Base-by-base conservation (phyloP, 164 flowering plant species). In the Aristolochia contorta region DNA sequence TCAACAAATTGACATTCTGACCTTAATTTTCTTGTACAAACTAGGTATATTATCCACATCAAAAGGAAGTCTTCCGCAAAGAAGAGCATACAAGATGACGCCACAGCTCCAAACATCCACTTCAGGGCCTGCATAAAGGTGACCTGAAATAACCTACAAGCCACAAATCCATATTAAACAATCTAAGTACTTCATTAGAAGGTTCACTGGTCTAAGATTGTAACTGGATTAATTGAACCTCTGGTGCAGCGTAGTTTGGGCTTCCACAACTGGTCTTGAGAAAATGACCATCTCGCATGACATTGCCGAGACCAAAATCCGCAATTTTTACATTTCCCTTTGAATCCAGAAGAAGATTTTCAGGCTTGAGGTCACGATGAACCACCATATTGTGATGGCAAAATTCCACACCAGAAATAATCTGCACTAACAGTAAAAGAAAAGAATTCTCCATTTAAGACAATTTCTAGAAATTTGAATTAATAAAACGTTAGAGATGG, bases 71-170 rank as follows among this genome's bases (percentile, higher is more conserved):
- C 60, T 47, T 55, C 53, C 60, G 30, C 59, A 71, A 23, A 64
- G 61, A 45, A 71, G 67, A 45, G 71, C 61, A 64, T 63, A 71
- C 33, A 71, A 55, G 32, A 73, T 73, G 65, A 73, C 77, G 24
- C 80, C 80, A 71, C 77, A 73, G 47, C 80, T 77, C 80, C 80
- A 77, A 60, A 73, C 66, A 67, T 77, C 80, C 54, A 77, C 69
- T 57, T 73, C 80, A 16, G 66, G 66, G 25, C 66, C 66, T 3
- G 66, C 66, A 56, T 63, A 72, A 43, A 57, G 52, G 21, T 23
- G 58, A 50, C 60, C 68, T 1, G 68, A 64, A 20, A 67, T 59
- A 49, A 71, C 49, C 74, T 70, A 58, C 37, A 46, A 33, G 41
- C 22, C 16, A 60, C 41, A 16, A 13, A 49, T 53, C 27, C 22